Percentiles rank a stretch among this genome's conserved stretches.
Evolutionary conservation across 345 rosid species (phyloP).

Genomic region (Gynandropsis gynandra): DNA sequence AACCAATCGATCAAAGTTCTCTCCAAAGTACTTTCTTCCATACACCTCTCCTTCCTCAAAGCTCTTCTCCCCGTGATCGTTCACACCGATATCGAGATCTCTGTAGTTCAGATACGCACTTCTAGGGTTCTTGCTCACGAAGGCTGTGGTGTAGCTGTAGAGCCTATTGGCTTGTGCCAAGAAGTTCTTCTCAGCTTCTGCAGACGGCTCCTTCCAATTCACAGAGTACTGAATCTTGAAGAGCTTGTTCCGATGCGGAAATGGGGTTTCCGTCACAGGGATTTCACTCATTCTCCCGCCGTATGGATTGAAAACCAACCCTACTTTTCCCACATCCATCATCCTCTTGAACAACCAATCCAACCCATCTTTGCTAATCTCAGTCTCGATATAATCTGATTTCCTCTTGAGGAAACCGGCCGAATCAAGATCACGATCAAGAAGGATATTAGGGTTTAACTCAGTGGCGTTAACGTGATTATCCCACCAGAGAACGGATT

Average conservation of each 20-base stretch:
- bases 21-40: slow-evolving; percentile 45
- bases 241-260: slow-evolving; percentile 53
- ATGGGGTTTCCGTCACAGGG: slow-evolving; percentile 33
- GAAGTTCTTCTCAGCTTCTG: slow-evolving; percentile 21
- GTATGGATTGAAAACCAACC: slow-evolving; percentile 50
- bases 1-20: slow-evolving; percentile 48
- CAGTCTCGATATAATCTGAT: slow-evolving; percentile 52
- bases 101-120: slow-evolving; percentile 47
- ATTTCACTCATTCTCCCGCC: slow-evolving; percentile 59
- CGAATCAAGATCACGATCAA: slow-evolving; percentile 25
- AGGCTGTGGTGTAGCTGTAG: slow-evolving; percentile 48
- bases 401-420: slow-evolving; percentile 42
- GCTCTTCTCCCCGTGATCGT: slow-evolving; percentile 22
- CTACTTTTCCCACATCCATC: slow-evolving; percentile 40
- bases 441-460: slow-evolving; percentile 32
- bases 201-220: slow-evolving; percentile 40
- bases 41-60: slow-evolving; percentile 40
- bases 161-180: slow-evolving; percentile 26
- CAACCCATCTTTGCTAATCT: slow-evolving; percentile 33
- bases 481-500: slow-evolving; percentile 49
- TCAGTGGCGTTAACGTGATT: slow-evolving; percentile 25
- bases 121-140: slow-evolving; percentile 64
- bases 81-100: slow-evolving; percentile 49
- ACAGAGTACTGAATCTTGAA: slow-evolving; percentile 39
- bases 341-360: slow-evolving; percentile 34